Evolutionary conservation across 345 rosid species (phyloP).

Genomic region (Microthlaspi erraticum): DNA sequence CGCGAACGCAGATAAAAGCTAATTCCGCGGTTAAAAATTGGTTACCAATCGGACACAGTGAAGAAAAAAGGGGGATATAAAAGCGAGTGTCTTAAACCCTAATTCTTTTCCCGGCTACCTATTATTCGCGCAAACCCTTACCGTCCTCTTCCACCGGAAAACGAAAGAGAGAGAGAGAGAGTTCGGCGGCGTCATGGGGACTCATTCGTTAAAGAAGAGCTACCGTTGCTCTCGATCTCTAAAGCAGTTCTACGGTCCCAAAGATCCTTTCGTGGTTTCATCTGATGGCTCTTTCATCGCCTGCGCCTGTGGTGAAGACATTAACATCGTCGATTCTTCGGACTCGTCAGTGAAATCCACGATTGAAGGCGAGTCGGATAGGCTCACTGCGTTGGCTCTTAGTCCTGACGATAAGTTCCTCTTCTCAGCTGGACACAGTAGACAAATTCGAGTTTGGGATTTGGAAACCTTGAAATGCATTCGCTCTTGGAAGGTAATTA

Average conservation of each 20-base stretch:
- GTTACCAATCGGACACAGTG: too few relatives aligned
- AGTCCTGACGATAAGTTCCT: conserved; percentile 81
- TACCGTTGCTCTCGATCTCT: conserved; percentile 68
- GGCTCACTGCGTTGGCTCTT: conserved; percentile 77
- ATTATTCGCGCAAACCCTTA: conserved; percentile 17
- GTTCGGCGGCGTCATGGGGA: conserved; percentile 45
- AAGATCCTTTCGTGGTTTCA: conserved; percentile 82
- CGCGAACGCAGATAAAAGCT: not conserved
- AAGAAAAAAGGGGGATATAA: conserved; percentile 4
- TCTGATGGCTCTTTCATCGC: conserved; percentile 79
- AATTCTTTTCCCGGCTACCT: conserved; percentile 26
- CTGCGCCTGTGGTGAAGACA: conserved; percentile 74
- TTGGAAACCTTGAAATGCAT: conserved; percentile 70
- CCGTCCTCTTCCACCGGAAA: conserved; percentile 18
- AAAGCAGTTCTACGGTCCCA: conserved; percentile 92
- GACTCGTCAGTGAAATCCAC: conserved; percentile 63
- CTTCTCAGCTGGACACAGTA: conserved; percentile 90
- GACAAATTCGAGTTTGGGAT: conserved; percentile 94
- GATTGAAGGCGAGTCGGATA: conserved; percentile 71
- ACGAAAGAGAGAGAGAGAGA: not conserved
- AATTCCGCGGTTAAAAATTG: too few relatives aligned
- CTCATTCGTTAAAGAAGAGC: conserved; percentile 64
- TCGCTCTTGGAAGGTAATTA: conserved; percentile 92
- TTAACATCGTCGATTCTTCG: conserved; percentile 73
- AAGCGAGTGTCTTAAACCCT: conserved; percentile 41